phyloP scores from a whole-genome alignment of 352 stramenopile species.

The Phytophthora parvispora region DNA sequence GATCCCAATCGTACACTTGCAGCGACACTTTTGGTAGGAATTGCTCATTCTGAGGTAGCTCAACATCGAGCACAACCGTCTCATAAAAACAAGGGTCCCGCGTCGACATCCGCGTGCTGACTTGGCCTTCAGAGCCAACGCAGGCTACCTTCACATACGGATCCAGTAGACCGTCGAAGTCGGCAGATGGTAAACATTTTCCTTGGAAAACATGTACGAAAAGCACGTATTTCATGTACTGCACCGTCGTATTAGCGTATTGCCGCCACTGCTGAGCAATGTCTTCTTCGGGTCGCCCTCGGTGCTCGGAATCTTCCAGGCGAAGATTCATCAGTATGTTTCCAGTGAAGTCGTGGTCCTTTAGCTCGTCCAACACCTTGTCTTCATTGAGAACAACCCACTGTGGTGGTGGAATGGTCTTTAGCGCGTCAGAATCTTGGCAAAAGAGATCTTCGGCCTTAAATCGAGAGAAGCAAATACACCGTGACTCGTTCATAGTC shows the following conservation, averaged over 20 bases:
- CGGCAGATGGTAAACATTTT: conserved; percentile 71
- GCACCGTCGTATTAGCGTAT: conserved; percentile 58
- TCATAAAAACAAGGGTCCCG: conserved; percentile 90
- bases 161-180: conserved; percentile 81
- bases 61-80: conserved; percentile 77
- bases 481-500: conserved; percentile 64
- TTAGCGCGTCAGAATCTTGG: conserved; percentile 38
- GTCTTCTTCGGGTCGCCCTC: conserved; percentile 37
- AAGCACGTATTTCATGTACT: conserved; percentile 84
- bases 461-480: conserved; percentile 88
- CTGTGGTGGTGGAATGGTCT: conserved; percentile 52
- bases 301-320: conserved; percentile 50
- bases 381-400: conserved; percentile 88
- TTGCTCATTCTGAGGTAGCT: conserved; percentile 72
- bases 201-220: conserved; percentile 90
- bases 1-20: conserved; percentile 84
- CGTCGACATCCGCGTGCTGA: conserved; percentile 70
- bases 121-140: conserved; percentile 72
- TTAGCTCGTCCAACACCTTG: conserved; percentile 78
- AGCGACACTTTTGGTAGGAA: conserved; percentile 81
- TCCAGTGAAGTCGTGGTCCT: conserved; percentile 87
- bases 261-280: conserved; percentile 64
- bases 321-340: conserved; percentile 86
- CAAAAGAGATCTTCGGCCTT: conserved; percentile 76
- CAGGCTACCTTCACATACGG: conserved; percentile 91